These are phyloP conservation scores for Anethum foeniculum DNA, from an alignment of 140 eudicot species.

Conservation along the genomic window DNA sequence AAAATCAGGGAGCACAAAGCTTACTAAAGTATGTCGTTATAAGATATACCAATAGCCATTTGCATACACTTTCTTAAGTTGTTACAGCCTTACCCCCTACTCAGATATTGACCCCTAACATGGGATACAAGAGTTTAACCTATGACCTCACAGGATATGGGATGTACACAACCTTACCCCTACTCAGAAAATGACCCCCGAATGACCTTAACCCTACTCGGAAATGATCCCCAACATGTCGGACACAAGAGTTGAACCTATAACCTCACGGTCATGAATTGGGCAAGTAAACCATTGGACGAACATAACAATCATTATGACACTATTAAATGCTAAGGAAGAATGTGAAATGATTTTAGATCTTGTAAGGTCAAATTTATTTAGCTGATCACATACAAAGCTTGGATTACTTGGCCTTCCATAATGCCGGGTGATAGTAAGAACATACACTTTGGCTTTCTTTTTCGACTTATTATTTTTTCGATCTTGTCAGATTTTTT, in stretches of 20 bases:
- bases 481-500: slow-evolving; percentile 39
- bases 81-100: neutral
- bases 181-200: no score
- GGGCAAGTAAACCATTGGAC: no score
- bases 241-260: no score
- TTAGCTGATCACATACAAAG: neutral
- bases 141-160: no score
- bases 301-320: neutral
- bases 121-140: no score
- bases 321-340: neutral
- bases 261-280: no score
- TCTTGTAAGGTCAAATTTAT: neutral
- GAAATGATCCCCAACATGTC: no score
- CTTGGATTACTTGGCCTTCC: neutral
- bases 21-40: neutral
- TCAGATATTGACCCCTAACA: no score
- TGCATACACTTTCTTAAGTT: neutral
- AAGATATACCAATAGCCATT: neutral
- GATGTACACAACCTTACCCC: no score
- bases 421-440: neutral
- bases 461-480: slow-evolving; percentile 7
- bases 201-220: no score
- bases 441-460: neutral
- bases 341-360: neutral
- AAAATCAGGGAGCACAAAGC: neutral